Evolutionary conservation across 1,284 basidiomycete genomes (phyloP), one percentile per base, ranked within the genome.

Genomic region (Butyriboletus appendiculatus): DNA sequence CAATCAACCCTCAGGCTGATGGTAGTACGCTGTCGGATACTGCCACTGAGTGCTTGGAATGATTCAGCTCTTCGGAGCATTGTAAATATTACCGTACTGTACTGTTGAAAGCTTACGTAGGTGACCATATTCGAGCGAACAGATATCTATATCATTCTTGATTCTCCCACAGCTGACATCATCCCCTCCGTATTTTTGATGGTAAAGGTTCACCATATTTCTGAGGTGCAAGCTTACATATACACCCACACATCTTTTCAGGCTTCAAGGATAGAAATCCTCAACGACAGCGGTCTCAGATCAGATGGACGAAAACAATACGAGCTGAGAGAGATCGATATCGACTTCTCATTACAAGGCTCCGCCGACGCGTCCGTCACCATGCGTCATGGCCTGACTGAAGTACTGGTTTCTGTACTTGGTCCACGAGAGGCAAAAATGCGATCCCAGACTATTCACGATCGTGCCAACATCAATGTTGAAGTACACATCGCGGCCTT

Each of bases 261-360:
- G 88, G 81, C 76, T 60, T 95, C 91, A 49, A 77, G 93, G 56
- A 78, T 93, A 52, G 94, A 97, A 70, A 90, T 96, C 22, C 82
- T 97, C 56, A 96, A 95, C 67, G 88, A 92, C 48, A 93, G 91
- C 47, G 90, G 90, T 58, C 85, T 85, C 66, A 91, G 96, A 56
- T 93, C 94, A 45, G 96, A 99, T 73, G 93, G 93, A 38, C 82
- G 96, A 47, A 80, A 89, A 35, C 93, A 95, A 54, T 91, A 88
- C 71, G 96, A 99, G 71, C 80, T 99, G 20, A 87, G 96, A 45
- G 86, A 90, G 55, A 81, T 96, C 56, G 76, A 78, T 40, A 90
- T 98, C 70, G 81, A 90, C 65, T 83, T 97, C 44, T 80, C 86
- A 4, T 80, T 85, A 34, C 89, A 92, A 64, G 85, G 89, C 24